Base-by-base conservation (phyloP, 768 basidiomycete species). In the Termitomyces sp. region DNA sequence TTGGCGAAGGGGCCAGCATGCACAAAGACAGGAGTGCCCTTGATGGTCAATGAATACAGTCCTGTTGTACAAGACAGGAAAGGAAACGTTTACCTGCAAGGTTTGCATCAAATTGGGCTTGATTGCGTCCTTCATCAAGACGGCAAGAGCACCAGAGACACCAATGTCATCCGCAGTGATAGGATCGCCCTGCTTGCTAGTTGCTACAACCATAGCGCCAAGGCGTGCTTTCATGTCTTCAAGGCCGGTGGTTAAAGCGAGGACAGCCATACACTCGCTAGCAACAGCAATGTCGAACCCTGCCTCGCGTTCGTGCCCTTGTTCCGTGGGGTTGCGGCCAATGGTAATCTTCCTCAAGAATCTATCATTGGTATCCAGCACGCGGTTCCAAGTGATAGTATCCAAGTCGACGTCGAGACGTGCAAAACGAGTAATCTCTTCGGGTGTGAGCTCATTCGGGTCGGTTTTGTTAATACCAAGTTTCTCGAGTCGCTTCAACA, bases 41-140 rank as follows among this genome's bases (percentile, higher is more conserved):
- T 61, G 10, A 50, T 44, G 14, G 43, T 30, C 5, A 24, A 44
- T 57, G 51, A 40, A 38, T 35, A 49, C 1, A 11, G 22, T 40
- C n/a, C n/a, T 47, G 47, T 5, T 52, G 13, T 28, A 16, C 26
- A 30, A 33, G 3, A 20, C 18, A 9, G 20, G 11, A 36, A 32
- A 32, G 2, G 6, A 36, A 6, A 32, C 5, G 33, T 72, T 52
- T 65, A 82, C 85, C 78, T 98, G 90, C 41, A 98, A 78, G 3
- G 95, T 94, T 73, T 99, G 96, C 96, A 99, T 99, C 61, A 99
- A 74, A 70, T 98, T 99, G 24, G 96, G 96, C 76, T 98, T 99
- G 77, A 99, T 94, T 16, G 97, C 92, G 66, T 99, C 96, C 77
- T 98, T 98, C 87, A 99, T 90, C 61, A 99, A 81, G 52, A 98